Base-by-base conservation (phyloP, 192 early-diverging fungal species). In the Diversispora epigaea region DNA sequence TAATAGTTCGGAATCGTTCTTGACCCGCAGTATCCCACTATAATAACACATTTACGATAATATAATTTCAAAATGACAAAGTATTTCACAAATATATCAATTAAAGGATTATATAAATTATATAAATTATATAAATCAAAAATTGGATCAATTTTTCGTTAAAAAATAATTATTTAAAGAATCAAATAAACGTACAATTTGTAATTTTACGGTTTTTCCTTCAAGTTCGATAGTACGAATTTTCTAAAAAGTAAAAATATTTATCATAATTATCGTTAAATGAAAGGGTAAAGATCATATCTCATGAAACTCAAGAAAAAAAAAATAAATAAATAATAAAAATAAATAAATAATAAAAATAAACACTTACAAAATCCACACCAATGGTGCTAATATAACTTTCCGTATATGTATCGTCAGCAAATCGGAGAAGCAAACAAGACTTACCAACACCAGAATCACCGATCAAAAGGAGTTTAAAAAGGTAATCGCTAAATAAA, bases 371-470 rank as follows among this genome's bases (percentile, higher is more conserved):
- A 82, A 99, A 99, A 87, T 99, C 97, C 44, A 99, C 96, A 67
- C 97, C 97, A 78, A 98, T 98, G 76, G 97, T 99, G 73, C 91
- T 92, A 84, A 98, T 97, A 87, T 97, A 98, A 80, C 91, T 94
- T 83, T 99, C 96, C 25, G 96, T 98, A 82, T 97, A 99, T 25
- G 95, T 97, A 86, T 98, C 96, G 84, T 99, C 96, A 2, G 96
- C 96, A 82, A 99, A 98, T 77, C 97, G 93, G 62, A 98, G 88
- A 75, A 99, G 86, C 76, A 99, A 83, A 82, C 95, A 98, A 72
- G 94, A 96, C 87, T 99, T 99, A 73, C 97, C 97, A 25, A 98
- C 96, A 75, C 96, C 96, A 67, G 94, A 95, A 86, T 99, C 97
- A 63, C 97, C 97, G 82, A 99, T 97, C 62, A 99, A 89, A 77